Evolutionary conservation across 495 filamentous ascomycete species (phyloP), one percentile per base, ranked within the genome.

Genomic region (Thermothielavioides terrestris): DNA sequence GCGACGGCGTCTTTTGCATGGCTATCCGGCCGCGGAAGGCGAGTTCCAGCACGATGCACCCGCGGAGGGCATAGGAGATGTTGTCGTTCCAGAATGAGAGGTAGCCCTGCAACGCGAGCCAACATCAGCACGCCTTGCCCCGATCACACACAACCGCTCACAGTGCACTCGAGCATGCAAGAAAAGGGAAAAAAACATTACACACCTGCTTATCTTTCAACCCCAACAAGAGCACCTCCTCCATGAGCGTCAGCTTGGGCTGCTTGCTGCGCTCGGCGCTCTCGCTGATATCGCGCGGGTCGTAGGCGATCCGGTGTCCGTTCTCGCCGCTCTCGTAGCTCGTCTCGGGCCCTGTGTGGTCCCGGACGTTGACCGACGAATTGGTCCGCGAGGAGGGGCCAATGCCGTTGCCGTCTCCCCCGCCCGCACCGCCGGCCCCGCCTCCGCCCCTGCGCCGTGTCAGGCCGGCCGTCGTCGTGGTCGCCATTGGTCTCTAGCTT

Each of bases 31-130:
- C 94, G 48, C 94, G 78, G 69, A 98, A 92, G 48, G 92, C 92
- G 50, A 98, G 74, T 64, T 98, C 92, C 61, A 96, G 87, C 53
- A 98, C 94, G 63, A 98, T 97, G 68, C 92, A 98, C 57, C 92
- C 92, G 63, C 92, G 84, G 52, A 98, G 74, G 50, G 92, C 92
- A 68, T 98, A 98, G 25, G 89, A 95, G 51, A 98, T 98, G 69
- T 98, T 97, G 69, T 98, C 92, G 65, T 98, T 98, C 92, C 92
- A 98, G 71, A 97, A 97, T 7, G 94, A 97, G 52, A 97, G 82
- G 68, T 97, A 95, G 54, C 92, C 92, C 88, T 95, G n/a, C n/a
- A n/a, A n/a, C n/a, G n/a, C n/a, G n/a, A n/a, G n/a, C n/a, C n/a
- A n/a, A n/a, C n/a, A n/a, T n/a, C n/a, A n/a, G n/a, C n/a, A n/a